Conservation (phyloP, 2,329 filamentous ascomycete species). For the Penicillium sp. region DNA sequence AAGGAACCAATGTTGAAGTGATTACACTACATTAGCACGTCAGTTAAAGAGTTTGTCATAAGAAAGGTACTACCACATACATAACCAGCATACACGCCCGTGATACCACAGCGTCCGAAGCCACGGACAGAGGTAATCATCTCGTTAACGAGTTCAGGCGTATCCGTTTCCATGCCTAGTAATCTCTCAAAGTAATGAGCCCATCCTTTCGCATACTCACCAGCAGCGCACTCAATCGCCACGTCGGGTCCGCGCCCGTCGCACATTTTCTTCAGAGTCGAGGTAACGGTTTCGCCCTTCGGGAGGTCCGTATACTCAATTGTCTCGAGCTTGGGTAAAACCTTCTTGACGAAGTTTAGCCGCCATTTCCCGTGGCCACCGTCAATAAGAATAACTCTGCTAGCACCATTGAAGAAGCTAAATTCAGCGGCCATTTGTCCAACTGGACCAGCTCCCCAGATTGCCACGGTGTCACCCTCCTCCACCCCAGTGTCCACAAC, state of each 20-base stretch:
- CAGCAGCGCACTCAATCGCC: constrained; percentile 67
- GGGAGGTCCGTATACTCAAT: constrained; percentile 70
- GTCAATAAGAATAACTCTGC: constrained; percentile 77
- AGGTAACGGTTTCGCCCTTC: constrained; percentile 66
- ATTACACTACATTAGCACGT: constrained; percentile 46
- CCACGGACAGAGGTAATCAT: constrained; percentile 57
- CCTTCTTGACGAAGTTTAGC: constrained; percentile 67
- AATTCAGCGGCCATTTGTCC: constrained; percentile 75
- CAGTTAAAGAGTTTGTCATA: background rate
- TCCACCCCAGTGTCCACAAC: constrained; percentile 82
- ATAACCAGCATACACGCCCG: constrained; percentile 67
- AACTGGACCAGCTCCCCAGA: constrained; percentile 84
- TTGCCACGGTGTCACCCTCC: constrained; percentile 72
- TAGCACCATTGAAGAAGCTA: constrained; percentile 70
- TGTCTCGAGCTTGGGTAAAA: constrained; percentile 66
- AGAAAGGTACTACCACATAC: constrained; percentile 45
- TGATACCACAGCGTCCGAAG: constrained; percentile 70
- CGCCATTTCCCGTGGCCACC: constrained; percentile 63
- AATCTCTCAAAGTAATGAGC: constrained; percentile 61
- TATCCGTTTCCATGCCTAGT: constrained; percentile 77
- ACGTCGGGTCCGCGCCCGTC: constrained; percentile 60
- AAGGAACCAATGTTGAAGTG: constrained; percentile 80
- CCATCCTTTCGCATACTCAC: constrained; percentile 65
- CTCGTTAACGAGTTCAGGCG: constrained; percentile 64
- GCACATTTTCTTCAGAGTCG: constrained; percentile 68